phyloP scores from a whole-genome alignment of 73 alveolate species.

The Paramecium octaurelia region DNA sequence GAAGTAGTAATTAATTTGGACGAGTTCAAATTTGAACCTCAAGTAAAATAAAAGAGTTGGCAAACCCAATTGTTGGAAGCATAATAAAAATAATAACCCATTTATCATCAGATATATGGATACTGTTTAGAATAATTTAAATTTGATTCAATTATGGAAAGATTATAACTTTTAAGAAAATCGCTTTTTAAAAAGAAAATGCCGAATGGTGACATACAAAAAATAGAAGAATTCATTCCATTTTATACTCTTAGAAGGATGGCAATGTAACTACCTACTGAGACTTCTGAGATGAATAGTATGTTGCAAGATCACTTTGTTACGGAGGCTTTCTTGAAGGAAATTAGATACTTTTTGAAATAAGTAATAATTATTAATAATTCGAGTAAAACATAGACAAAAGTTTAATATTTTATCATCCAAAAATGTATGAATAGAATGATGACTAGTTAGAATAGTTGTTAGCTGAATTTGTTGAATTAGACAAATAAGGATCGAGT shows the following conservation, averaged over 20 bases:
- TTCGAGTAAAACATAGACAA: not conserved
- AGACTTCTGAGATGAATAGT: not conserved
- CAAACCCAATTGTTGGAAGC: not conserved
- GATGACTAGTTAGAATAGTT: not conserved
- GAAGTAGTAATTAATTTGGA: not conserved
- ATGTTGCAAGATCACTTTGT: not conserved
- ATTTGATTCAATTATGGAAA: constrained; percentile 7
- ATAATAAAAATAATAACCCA: not conserved
- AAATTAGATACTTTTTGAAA: not conserved
- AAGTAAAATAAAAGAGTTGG: not conserved
- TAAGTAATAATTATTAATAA: not conserved
- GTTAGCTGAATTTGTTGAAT: not conserved
- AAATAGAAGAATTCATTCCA: not conserved
- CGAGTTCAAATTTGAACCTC: not conserved
- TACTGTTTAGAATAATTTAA: not conserved
- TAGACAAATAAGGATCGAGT: not conserved
- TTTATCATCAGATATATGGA: not conserved
- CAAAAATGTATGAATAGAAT: not conserved
- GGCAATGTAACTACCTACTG: not conserved
- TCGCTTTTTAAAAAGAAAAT: not conserved
- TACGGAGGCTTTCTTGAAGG: not conserved
- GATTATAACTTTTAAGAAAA: not conserved
- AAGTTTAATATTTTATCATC: not conserved
- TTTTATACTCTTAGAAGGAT: not conserved
- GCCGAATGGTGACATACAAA: not conserved